Percentiles rank a stretch among this genome's conserved stretches.
These are phyloP conservation scores for Colletotrichum melonis DNA, from an alignment of 2,329 filamentous ascomycete species.

Conservation along the genomic window DNA sequence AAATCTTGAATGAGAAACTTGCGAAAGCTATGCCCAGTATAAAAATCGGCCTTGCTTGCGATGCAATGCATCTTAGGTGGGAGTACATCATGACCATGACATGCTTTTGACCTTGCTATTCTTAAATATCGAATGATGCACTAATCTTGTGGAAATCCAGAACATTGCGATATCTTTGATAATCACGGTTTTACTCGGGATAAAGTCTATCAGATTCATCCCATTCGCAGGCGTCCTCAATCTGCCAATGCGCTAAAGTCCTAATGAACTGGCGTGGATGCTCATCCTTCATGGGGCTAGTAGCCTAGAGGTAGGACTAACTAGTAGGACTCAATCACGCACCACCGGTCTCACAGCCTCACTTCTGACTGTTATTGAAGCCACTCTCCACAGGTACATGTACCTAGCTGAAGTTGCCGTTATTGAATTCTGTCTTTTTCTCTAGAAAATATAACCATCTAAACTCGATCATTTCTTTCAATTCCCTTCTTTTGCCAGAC, in stretches of 20 bases:
- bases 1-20: background rate
- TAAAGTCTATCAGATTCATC: background rate
- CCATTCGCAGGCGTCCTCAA: background rate
- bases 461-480: too few relatives aligned
- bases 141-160: background rate
- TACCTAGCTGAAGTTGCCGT: too few relatives aligned
- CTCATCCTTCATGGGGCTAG: background rate
- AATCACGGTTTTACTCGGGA: fast-evolving
- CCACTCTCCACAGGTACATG: background rate
- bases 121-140: fast-evolving
- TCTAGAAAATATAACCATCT: too few relatives aligned
- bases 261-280: background rate
- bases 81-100: background rate
- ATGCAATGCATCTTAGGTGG: background rate
- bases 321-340: background rate
- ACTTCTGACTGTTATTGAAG: background rate
- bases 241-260: background rate
- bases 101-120: background rate
- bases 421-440: fast-evolving
- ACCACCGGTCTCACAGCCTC: background rate
- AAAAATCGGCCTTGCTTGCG: background rate
- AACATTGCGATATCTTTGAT: too few relatives aligned
- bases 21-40: background rate
- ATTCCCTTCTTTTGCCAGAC: background rate
- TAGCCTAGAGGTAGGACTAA: background rate